Conservation (phyloP, 345 rosid species). For the Brassica napus region DNA sequence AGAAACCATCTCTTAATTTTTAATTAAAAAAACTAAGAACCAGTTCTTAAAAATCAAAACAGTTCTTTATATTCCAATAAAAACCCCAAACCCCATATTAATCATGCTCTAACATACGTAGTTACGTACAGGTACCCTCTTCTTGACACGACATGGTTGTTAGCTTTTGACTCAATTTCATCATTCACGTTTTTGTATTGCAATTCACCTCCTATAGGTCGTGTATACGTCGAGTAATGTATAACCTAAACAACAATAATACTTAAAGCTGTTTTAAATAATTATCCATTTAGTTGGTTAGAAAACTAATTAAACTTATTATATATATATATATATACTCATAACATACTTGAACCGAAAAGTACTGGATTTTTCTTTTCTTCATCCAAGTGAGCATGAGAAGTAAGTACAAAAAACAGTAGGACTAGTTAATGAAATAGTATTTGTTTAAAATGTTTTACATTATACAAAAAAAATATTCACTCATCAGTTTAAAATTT, state of each 20-base stretch:
- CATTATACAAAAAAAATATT: neutral
- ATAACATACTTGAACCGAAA: neutral
- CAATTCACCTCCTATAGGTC: neutral
- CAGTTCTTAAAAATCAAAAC: too few relatives aligned
- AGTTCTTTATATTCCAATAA: too few relatives aligned
- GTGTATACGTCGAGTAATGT: neutral
- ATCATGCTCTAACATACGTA: neutral
- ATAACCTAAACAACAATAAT: neutral
- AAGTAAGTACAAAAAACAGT: neutral
- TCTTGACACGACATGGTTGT: slow-evolving; percentile 25
- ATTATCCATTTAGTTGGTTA: neutral
- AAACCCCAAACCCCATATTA: too few relatives aligned
- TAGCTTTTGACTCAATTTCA: slow-evolving; percentile 22
- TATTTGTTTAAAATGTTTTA: neutral
- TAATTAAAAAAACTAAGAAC: too few relatives aligned
- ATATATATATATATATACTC: too few relatives aligned
- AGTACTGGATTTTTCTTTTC: neutral
- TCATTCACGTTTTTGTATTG: slow-evolving; percentile 1
- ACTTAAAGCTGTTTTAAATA: neutral
- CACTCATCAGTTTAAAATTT: neutral
- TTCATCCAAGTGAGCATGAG: neutral
- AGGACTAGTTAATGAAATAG: neutral
- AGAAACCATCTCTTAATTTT: too few relatives aligned
- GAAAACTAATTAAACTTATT: neutral
- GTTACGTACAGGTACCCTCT: too few relatives aligned